Base-by-base conservation (phyloP, 108 stramenopile species). In the Chaetoceros tenuissimus region DNA sequence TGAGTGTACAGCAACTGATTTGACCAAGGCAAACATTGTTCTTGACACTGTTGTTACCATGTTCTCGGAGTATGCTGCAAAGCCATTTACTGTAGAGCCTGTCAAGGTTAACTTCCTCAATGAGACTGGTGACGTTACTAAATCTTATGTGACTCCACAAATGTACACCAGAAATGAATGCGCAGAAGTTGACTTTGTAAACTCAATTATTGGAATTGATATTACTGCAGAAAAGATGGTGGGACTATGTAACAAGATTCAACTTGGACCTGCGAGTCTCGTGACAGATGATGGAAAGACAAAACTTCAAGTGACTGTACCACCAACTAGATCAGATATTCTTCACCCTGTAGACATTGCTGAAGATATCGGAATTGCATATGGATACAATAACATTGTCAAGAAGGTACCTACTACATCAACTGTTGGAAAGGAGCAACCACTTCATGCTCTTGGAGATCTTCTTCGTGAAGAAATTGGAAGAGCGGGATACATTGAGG, bases 1-100 rank as follows among this genome's bases (percentile, higher is more conserved):
- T 43, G 99, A 99, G 65, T 98, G 97, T 74, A 99, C 99, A 1
- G 99, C 96, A 27, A 98, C 97, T 2, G 99, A 99, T 58, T 49
- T 94, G 46, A 97, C 97, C 69, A 99, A 99, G 83, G 99, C 97
- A 27, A 97, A 99, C 68, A 97, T 98, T 67, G 99, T 99, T 25
- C 76, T 98, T 47, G 96, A 98, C 72, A 99, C 97, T 1, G 77
- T 99, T 47, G 96, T 98, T 16, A 77, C 96, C 60, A 98, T 98
- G 97, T 98, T 98, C 63, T 79, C 86, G 22, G 92, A 96, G 76
- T 94, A 98, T 69, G 90, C 92, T 53, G 72, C 78, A 21, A 53
- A 67, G 28, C 97, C 97, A 45, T 98, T 96, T 69, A 64, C 73
- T 0, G 91, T 87, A 5, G 93, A 98, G 53, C 85, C 95, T 2